phyloP scores from a whole-genome alignment of 371 early-diverging fungal species.

The Saksenaea oblongispora region DNA sequence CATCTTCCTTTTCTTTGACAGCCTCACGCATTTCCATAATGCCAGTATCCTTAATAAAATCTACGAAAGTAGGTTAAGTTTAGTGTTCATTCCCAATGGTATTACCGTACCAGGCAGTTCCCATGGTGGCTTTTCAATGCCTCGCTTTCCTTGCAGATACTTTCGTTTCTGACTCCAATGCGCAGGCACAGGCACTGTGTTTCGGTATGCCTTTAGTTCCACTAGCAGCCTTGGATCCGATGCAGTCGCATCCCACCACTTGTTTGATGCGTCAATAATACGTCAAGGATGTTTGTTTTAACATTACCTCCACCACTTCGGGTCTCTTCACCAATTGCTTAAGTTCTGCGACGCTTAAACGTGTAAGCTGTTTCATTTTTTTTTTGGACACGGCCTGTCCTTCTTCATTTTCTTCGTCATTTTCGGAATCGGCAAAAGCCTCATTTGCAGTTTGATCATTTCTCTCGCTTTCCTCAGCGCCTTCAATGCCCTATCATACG shows the following conservation, averaged over 20 bases:
- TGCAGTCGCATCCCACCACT: constrained; percentile 94
- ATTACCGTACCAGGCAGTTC: constrained; percentile 77
- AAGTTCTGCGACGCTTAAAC: constrained; percentile 84
- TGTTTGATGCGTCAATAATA: neutral
- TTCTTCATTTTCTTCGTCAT: constrained; percentile 23
- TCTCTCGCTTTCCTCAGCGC: constrained; percentile 49
- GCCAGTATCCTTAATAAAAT: constrained; percentile 96
- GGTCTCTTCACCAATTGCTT: constrained; percentile 91
- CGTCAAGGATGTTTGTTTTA: neutral
- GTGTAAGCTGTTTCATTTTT: constrained; percentile 41
- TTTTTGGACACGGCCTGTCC: constrained; percentile 51
- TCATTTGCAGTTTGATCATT: constrained; percentile 45
- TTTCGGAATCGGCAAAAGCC: constrained; percentile 13
- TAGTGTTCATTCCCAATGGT: neutral
- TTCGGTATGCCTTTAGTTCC: constrained; percentile 84
- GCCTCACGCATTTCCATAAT: constrained; percentile 95
- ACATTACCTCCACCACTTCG: constrained; percentile 91
- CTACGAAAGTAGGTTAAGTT: constrained; percentile 29
- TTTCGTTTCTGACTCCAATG: constrained; percentile 98
- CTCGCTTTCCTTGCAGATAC: constrained; percentile 94
- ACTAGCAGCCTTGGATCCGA: constrained; percentile 91
- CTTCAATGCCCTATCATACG: constrained; percentile 16
- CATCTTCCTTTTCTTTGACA: constrained; percentile 83
- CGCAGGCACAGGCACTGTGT: constrained; percentile 94
- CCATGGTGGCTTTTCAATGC: constrained; percentile 94